These are phyloP conservation scores for Hura crepitans DNA, from an alignment of 441 rosid species.

Conservation along the genomic window DNA sequence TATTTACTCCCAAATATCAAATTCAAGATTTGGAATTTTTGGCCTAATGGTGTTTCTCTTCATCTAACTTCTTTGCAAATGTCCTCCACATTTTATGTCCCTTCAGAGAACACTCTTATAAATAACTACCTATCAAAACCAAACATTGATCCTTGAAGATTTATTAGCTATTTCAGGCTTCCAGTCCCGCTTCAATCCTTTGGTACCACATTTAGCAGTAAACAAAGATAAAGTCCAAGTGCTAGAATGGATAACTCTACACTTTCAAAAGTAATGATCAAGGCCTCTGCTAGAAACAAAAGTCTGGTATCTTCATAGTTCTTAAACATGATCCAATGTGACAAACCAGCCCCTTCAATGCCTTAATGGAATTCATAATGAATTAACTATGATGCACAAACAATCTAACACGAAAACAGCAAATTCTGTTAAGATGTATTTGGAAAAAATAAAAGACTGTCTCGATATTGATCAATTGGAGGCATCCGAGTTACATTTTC, in stretches of 20 bases:
- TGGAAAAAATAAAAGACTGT: neutral
- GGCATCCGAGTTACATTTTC: too few relatives aligned
- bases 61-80: neutral
- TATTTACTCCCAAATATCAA: neutral
- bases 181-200: constrained; percentile 1
- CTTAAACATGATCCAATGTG: neutral
- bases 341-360: neutral
- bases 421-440: constrained; percentile 11
- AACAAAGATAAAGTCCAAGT: constrained; percentile 1
- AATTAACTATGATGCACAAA: neutral
- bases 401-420: neutral
- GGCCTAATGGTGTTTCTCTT: neutral
- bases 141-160: neutral
- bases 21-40: neutral
- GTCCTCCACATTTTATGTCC: neutral
- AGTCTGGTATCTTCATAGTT: constrained; percentile 1
- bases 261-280: neutral
- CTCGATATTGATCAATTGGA: constrained; percentile 7
- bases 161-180: constrained; percentile 11
- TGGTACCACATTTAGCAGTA: neutral
- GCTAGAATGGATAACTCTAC: neutral
- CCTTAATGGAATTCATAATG: neutral
- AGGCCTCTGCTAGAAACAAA: neutral
- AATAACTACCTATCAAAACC: neutral
- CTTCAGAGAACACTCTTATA: neutral